phyloP scores from a whole-genome alignment of 495 filamentous ascomycete genomes.

The Filosporella fistucella region DNA sequence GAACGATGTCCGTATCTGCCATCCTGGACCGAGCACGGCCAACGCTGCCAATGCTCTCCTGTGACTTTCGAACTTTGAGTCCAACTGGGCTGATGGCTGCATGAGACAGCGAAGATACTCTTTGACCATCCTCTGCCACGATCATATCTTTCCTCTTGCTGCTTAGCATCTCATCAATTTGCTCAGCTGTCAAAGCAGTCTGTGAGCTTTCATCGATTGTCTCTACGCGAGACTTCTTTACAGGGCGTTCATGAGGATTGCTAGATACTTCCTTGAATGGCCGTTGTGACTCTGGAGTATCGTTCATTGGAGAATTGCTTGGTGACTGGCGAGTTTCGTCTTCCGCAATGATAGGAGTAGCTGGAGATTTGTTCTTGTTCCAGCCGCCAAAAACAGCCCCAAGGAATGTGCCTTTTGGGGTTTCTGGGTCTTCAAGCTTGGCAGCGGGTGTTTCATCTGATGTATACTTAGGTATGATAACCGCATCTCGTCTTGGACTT shows the following conservation, averaged over 20 bases:
- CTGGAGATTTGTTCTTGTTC: constrained; percentile 32
- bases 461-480: constrained; percentile 42
- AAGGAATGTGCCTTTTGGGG: constrained; percentile 32
- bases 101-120: constrained; percentile 26
- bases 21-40: constrained; percentile 20
- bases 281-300: constrained; percentile 36
- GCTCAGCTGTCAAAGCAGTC: constrained; percentile 67
- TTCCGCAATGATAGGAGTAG: constrained; percentile 44
- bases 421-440: constrained; percentile 23
- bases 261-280: constrained; percentile 37
- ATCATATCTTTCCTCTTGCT: constrained; percentile 25
- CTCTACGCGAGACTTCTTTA: constrained; percentile 28
- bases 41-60: constrained; percentile 34
- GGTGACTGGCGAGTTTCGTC: constrained; percentile 47
- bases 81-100: constrained; percentile 23
- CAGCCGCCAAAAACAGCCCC: constrained; percentile 39
- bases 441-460: constrained; percentile 24
- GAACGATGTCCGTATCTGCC: constrained; percentile 11
- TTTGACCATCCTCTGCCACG: constrained; percentile 33
- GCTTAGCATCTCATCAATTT: constrained; percentile 63
- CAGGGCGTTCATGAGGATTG: constrained; percentile 30
- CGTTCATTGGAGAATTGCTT: constrained; percentile 27
- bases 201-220: constrained; percentile 67
- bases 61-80: constrained; percentile 28
- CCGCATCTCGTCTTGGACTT: constrained; percentile 41